These are phyloP conservation scores for Coix lacrymajobi DNA, from an alignment of 176 grass and related monocot genomes.

Conservation along the genomic window DNA sequence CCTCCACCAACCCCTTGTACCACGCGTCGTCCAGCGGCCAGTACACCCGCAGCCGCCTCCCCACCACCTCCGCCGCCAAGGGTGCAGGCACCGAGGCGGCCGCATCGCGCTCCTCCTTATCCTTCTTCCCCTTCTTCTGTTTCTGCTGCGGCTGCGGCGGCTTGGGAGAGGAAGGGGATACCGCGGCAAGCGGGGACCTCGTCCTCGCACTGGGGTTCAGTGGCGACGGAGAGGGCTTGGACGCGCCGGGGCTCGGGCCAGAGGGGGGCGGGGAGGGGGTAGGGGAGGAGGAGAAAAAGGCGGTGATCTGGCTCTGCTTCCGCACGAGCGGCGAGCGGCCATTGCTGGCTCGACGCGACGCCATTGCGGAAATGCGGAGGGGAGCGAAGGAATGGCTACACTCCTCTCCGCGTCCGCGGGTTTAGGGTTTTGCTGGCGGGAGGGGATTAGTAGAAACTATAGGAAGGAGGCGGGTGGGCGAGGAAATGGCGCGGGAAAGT, in stretches of 20 bases:
- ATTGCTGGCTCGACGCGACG: conserved; percentile 63
- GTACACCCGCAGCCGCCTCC: conserved; percentile 70
- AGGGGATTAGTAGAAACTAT: neutral
- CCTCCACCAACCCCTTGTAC: conserved; percentile 59
- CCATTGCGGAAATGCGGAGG: conserved; percentile 26
- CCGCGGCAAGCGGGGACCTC: conserved; percentile 39
- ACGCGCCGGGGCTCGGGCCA: neutral
- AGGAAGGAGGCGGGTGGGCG: neutral
- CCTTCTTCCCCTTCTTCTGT: neutral
- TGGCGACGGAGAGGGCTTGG: conserved; percentile 39
- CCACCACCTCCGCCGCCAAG: conserved; percentile 39
- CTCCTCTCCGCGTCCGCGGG: neutral
- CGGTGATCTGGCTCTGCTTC: conserved; percentile 90
- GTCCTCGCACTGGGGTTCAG: conserved; percentile 44
- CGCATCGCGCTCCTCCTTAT: neutral
- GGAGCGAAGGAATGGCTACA: neutral
- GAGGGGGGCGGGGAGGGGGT: conserved; percentile 1
- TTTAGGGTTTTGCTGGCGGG: conserved; percentile 31
- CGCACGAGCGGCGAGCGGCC: conserved; percentile 85
- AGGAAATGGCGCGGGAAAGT: conserved; percentile 22
- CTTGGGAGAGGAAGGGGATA: conserved; percentile 36
- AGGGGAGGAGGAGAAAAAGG: conserved; percentile 72
- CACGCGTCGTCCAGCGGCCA: conserved; percentile 85
- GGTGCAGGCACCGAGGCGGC: neutral
- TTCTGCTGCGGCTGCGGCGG: neutral